Evolutionary conservation across 2,329 filamentous ascomycete species (phyloP), one percentile per base, ranked within the genome.

Genomic region (Stemphylium lycopersici): DNA sequence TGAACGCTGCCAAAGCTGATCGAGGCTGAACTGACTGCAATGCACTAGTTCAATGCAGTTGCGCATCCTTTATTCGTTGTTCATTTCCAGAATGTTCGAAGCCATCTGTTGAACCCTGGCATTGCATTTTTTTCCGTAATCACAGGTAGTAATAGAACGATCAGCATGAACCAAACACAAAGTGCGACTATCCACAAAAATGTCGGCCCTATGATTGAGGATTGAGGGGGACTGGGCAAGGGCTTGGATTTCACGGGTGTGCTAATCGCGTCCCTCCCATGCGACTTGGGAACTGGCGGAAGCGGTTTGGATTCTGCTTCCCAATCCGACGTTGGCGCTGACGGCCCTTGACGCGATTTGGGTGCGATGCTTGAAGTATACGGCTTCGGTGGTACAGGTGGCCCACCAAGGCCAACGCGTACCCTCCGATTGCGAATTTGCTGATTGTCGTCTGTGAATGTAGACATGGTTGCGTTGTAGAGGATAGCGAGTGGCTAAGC

Each of bases 101-200:
- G 45, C 48, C 58, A 60, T 11, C 31, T 44, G 11, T 55, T 55
- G 12, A 55, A 45, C 5, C 52, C 41, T 22, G 52, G 52, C 52
- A 55, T 51, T 1, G 52, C 52, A 16, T 55, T 47, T 15, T 43
- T 55, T 34, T 55, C 52, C 12, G 47, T 55, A 18, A 51, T 41
- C 10, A 51, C 40, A 11, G 52, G 52, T n/a, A 55, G n/a, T 2
- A 55, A 32, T 3, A 51, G 31, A 3, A 46, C 46, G 6, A 55
- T 51, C 2, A 55, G 22, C 1, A 55, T 1, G n/a, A 55, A 55
- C 47, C 52, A 55, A 3, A 51, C 6, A 24, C 26, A 40, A 8
- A 55, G 45, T 0, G 34, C 47, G 12, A 13, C 20, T 1, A 51
- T 32, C 52, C 41, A 55, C 2, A 51, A 16, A 11, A 55, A 7